Conservation (phyloP, 345 rosid genomes). For the Bretschneidera sinensis region DNA sequence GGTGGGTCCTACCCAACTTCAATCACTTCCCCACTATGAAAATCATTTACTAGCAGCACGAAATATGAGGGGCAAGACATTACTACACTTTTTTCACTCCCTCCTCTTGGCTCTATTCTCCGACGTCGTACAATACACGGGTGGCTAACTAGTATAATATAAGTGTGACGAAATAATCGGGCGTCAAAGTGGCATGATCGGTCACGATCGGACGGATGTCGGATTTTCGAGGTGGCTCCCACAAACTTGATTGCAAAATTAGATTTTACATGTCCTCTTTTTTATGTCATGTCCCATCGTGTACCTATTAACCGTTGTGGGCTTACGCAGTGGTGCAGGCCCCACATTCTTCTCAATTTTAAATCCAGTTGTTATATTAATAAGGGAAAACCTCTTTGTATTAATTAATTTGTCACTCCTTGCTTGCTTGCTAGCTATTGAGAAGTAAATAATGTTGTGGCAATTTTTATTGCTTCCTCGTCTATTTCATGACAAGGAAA, state of each 20-base stretch:
- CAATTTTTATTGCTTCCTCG: too few relatives aligned
- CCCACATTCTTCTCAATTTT: slow-evolving; percentile 3
- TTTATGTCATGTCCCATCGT: slow-evolving; percentile 30
- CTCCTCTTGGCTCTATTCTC: slow-evolving; percentile 5
- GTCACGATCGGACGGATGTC: slow-evolving; percentile 11
- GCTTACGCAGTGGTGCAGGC: slow-evolving; percentile 4
- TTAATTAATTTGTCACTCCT: background rate
- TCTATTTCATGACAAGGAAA: too few relatives aligned
- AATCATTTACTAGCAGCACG: slow-evolving; percentile 60
- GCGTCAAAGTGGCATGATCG: background rate
- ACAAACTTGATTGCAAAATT: slow-evolving; percentile 32
- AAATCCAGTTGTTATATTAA: slow-evolving; percentile 5
- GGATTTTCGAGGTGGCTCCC: slow-evolving; percentile 25
- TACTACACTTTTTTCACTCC: slow-evolving; percentile 28
- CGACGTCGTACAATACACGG: background rate
- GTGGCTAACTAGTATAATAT: too few relatives aligned
- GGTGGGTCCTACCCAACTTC: slow-evolving; percentile 42
- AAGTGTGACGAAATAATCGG: background rate
- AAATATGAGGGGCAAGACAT: slow-evolving; percentile 48
- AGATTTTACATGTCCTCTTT: slow-evolving; percentile 39
- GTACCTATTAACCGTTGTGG: slow-evolving; percentile 17
- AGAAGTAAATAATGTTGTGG: slow-evolving; percentile 12
- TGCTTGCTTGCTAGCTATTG: too few relatives aligned
- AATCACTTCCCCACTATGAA: slow-evolving; percentile 39
- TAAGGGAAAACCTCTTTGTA: too few relatives aligned